Evolutionary conservation across 2,329 filamentous ascomycete species (phyloP).

Genomic region (Colletotrichum sidae): DNA sequence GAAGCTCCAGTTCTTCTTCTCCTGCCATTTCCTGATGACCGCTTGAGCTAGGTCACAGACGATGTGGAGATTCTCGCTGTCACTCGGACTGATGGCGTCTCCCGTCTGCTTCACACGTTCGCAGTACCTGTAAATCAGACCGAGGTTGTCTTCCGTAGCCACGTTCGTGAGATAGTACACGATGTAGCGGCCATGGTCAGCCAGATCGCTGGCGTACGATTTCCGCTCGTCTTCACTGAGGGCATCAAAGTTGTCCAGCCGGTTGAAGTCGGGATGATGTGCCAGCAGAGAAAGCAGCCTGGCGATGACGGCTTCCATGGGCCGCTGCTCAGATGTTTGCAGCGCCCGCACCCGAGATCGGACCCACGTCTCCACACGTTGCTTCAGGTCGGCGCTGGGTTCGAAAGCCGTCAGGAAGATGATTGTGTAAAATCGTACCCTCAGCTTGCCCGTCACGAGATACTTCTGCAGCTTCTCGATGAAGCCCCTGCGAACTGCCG

Average conservation of each 20-base stretch:
- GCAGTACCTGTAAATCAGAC: slow-evolving; percentile 89
- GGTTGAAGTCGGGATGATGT: slow-evolving; percentile 90
- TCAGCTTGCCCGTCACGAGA: slow-evolving; percentile 77
- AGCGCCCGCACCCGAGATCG: slow-evolving; percentile 81
- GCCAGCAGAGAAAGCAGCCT: slow-evolving; percentile 89
- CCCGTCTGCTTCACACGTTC: slow-evolving; percentile 92
- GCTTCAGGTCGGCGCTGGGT: slow-evolving; percentile 78
- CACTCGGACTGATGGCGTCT: slow-evolving; percentile 77
- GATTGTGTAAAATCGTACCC: slow-evolving; percentile 85
- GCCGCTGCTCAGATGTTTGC: slow-evolving; percentile 67
- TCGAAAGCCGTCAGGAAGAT: slow-evolving; percentile 94
- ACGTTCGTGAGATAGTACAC: slow-evolving; percentile 88
- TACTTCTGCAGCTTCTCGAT: slow-evolving; percentile 91
- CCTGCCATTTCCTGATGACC: slow-evolving; percentile 86
- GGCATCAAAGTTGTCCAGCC: slow-evolving; percentile 39
- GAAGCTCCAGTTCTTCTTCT: slow-evolving; percentile 86
- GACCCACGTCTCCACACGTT: slow-evolving; percentile 87
- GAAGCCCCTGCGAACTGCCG: slow-evolving; percentile 82
- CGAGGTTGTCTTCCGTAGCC: slow-evolving; percentile 87
- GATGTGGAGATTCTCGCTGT: slow-evolving; percentile 83
- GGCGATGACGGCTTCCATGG: slow-evolving; percentile 84
- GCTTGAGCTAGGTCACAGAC: slow-evolving; percentile 88
- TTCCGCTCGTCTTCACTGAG: slow-evolving; percentile 52
- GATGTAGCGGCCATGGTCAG: slow-evolving; percentile 89
- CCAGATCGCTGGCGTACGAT: slow-evolving; percentile 66